Evolutionary conservation across 352 stramenopile genomes (phyloP), one percentile per base, ranked within the genome.

Genomic region (Lagenidium giganteum): DNA sequence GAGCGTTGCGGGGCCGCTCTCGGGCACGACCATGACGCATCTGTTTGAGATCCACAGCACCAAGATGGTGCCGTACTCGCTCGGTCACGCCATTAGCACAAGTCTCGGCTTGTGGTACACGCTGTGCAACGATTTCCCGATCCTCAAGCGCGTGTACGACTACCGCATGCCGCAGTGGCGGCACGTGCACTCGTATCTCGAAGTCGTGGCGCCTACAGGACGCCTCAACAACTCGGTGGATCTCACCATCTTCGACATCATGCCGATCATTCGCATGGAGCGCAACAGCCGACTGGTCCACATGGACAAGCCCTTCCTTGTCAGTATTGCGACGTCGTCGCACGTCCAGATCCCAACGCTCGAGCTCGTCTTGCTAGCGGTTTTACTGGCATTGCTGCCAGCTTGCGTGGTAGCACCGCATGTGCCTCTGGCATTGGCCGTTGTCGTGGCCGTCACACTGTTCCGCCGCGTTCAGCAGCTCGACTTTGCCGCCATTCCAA

Each of bases 251-350:
- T 77, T 74, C 48, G 59, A 64, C 8, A 72, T 69, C 6, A 20
- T 83, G 14, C 75, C 75, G n/a, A 56, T 65, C 11, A 43, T 61
- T 28, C 58, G 71, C 28, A 57, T 87, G 32, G 46, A 57, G 24
- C 67, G 56, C 36, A 87, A 87, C 21, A 54, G 57, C 22, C 42
- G 62, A 31, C 54, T 87, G 9, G 18, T 66, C 16, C 48, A 83
- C 39, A 83, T 83, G 70, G 67, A 83, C 26, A 75, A 77, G 48
- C 30, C 79, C 23, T 66, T 70, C 35, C 57, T 87, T 22, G 47
- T 87, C 16, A 87, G 75, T 55, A 87, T 88, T 39, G 61, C 69
- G 8, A 86, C 76, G 22, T 83, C 60, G 2, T 55, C 65, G 0
- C 66, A 64, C 12, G 51, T 69, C 14, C 55, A 82, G 32, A 45